Conservation (phyloP, 2,329 filamentous ascomycete genomes). For the Didymella arachidicola region DNA sequence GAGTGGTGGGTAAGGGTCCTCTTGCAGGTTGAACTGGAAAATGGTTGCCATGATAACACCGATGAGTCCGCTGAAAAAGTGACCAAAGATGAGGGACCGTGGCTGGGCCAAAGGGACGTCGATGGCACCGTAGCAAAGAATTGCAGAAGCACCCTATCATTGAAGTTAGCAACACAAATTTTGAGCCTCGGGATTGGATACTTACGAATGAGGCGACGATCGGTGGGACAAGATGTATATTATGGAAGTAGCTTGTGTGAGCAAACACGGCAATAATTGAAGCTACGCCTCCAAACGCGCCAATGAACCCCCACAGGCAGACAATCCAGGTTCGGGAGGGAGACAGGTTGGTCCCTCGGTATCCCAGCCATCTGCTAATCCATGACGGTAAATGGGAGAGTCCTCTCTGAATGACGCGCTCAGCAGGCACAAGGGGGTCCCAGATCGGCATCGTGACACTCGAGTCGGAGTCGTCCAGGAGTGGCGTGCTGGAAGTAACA, state of each 20-base stretch:
- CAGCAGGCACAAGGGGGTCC: conserved; percentile 40
- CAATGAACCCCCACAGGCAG: conserved; percentile 54
- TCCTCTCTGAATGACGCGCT: conserved; percentile 39
- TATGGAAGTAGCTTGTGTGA: conserved; percentile 50
- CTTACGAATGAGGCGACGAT: conserved; percentile 53
- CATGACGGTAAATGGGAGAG: conserved; percentile 64
- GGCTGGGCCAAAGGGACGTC: conserved; percentile 57
- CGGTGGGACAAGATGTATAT: conserved; percentile 50
- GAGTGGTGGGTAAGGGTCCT: conserved; percentile 37
- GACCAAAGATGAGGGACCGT: conserved; percentile 54
- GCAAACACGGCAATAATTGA: conserved; percentile 52
- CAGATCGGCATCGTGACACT: conserved; percentile 30
- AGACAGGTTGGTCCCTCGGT: conserved; percentile 43
- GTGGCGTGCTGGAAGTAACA: neutral
- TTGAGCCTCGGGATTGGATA: neutral
- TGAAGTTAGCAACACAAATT: conserved; percentile 9
- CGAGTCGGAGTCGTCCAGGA: neutral
- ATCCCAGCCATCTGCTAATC: conserved; percentile 71
- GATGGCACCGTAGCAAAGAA: conserved; percentile 57
- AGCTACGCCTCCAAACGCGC: conserved; percentile 54
- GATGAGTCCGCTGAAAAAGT: conserved; percentile 54
- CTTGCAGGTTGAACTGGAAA: conserved; percentile 50
- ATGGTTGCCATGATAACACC: conserved; percentile 56
- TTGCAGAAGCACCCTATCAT: conserved; percentile 54
- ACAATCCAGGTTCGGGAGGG: conserved; percentile 43